Base-by-base conservation (phyloP, 2,329 filamentous ascomycete genomes). In the Beauveria caledonica region DNA sequence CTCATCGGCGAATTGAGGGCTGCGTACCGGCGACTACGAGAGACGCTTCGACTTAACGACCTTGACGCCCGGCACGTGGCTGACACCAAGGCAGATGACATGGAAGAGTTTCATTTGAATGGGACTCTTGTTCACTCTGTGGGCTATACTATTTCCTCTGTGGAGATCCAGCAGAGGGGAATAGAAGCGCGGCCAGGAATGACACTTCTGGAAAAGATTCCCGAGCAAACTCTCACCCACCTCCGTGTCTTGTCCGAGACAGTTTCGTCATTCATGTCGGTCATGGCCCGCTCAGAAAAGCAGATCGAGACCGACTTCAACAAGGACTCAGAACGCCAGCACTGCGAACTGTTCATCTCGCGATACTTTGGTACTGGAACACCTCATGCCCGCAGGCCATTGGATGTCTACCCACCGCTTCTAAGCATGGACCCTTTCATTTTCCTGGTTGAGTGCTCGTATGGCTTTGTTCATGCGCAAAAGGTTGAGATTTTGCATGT, bases 121-220 rank as follows among this genome's bases (percentile, higher is more conserved):
- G 86, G 89, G 66, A 80, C 81, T 1, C 73, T 92, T 11, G 82
- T 86, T 15, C 80, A 80, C 61, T 78, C 85, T 1, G 85, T 97
- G 15, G 93, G 90, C 2, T 91, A 86, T 70, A 93, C 92, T 0
- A 92, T 99, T 62, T 87, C 92, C 9, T 86, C 92, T 0, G 86
- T 90, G 4, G 94, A 99, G 74, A 96, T 97, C 65, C 87, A 92
- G 64, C 92, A 97, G 71, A 88, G 94, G 66, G 94, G 94, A 7
- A 79, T 91, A 3, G 88, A 90, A 66, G 85, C 86, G 23, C 84
- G 88, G 64, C 82, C 84, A 51, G 87, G 89, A 58, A 80, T 85
- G 72, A 93, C 88, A 5, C 76, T 97, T 50, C 74, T 97, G 21
- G 88, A 93, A 65, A 92, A 87, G 68, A 88, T 97, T 56, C 87